phyloP scores from a whole-genome alignment of 106 monocot species.

The Dendrobium huoshanense region DNA sequence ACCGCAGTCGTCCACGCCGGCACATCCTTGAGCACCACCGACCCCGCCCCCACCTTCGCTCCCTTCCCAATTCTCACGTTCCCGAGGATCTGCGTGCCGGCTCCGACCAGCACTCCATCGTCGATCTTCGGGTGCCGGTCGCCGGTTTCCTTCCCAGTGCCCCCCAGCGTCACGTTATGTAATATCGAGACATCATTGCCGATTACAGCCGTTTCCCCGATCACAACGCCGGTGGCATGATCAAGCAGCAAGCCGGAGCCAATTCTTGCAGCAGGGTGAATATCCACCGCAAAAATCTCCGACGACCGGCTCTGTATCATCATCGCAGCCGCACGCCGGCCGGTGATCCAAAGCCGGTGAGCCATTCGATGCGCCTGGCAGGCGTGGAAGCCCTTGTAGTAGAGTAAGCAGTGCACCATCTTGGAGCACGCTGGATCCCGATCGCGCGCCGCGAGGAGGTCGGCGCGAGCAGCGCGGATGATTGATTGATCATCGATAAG shows the following conservation, averaged over 20 bases:
- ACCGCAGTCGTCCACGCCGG: slow-evolving; percentile 56
- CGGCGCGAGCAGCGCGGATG: slow-evolving; percentile 25
- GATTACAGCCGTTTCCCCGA: slow-evolving; percentile 66
- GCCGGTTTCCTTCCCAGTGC: slow-evolving; percentile 52
- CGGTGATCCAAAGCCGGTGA: slow-evolving; percentile 32
- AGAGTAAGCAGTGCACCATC: slow-evolving; percentile 44
- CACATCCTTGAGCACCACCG: slow-evolving; percentile 60
- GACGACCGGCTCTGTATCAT: slow-evolving; percentile 37
- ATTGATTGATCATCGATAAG: slow-evolving; percentile 17
- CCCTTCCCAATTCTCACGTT: slow-evolving; percentile 41
- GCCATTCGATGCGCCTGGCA: slow-evolving; percentile 44
- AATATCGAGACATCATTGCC: slow-evolving; percentile 54
- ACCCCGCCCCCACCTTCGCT: slow-evolving; percentile 63
- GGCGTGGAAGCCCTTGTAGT: slow-evolving; percentile 63
- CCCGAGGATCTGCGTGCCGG: slow-evolving; percentile 57
- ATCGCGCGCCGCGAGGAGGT: slow-evolving; percentile 41
- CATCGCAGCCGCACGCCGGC: slow-evolving; percentile 25
- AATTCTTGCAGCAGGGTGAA: slow-evolving; percentile 51
- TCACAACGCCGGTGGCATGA: slow-evolving; percentile 58
- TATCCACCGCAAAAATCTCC: slow-evolving; percentile 59
- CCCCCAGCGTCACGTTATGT: slow-evolving; percentile 63
- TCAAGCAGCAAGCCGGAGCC: slow-evolving; percentile 48
- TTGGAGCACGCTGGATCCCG: slow-evolving; percentile 52
- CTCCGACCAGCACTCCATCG: slow-evolving; percentile 58
- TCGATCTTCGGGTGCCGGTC: slow-evolving; percentile 71